A percentile compares a stretch with the other conserved stretches of the same genome.
phyloP scores from a whole-genome alignment of 345 rosid genomes.

The Gynandropsis gynandra region DNA sequence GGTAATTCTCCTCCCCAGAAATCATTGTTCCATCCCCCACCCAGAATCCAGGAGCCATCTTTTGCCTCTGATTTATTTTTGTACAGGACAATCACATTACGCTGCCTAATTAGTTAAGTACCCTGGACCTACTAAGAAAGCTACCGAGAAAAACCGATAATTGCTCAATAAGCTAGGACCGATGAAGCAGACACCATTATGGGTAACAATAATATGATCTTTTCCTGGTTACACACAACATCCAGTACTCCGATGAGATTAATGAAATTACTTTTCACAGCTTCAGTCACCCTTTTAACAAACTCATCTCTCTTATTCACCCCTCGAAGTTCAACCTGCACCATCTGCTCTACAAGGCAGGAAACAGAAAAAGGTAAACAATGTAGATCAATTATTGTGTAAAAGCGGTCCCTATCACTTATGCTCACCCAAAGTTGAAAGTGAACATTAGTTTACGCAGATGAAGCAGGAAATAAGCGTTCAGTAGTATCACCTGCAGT shows the following conservation, averaged over 20 bases:
- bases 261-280: slow-evolving; percentile 48
- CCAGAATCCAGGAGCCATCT: slow-evolving; percentile 74
- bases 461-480: not conserved
- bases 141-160: not conserved
- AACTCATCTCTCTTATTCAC: slow-evolving; percentile 58
- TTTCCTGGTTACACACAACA: not conserved
- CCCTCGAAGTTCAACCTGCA: slow-evolving; percentile 49
- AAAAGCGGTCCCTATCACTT: not conserved
- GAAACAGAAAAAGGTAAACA: not conserved
- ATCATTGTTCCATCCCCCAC: slow-evolving; percentile 97
- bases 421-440: not conserved
- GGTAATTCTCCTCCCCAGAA: slow-evolving; percentile 95
- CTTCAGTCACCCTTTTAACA: slow-evolving; percentile 63
- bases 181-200: slow-evolving; percentile 3
- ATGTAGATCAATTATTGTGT: slow-evolving; percentile 3
- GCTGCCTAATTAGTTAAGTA: not conserved
- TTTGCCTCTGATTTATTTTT: slow-evolving; percentile 36
- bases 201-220: not conserved
- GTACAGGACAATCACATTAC: not conserved
- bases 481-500: slow-evolving; percentile 47
- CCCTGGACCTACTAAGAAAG: not conserved
- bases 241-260: slow-evolving; percentile 7
- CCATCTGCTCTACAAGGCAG: slow-evolving; percentile 41
- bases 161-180: not conserved
- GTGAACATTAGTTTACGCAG: not conserved